These are phyloP conservation scores for Apiosordaria backusii DNA, from an alignment of 495 filamentous ascomycete species.

Conservation along the genomic window DNA sequence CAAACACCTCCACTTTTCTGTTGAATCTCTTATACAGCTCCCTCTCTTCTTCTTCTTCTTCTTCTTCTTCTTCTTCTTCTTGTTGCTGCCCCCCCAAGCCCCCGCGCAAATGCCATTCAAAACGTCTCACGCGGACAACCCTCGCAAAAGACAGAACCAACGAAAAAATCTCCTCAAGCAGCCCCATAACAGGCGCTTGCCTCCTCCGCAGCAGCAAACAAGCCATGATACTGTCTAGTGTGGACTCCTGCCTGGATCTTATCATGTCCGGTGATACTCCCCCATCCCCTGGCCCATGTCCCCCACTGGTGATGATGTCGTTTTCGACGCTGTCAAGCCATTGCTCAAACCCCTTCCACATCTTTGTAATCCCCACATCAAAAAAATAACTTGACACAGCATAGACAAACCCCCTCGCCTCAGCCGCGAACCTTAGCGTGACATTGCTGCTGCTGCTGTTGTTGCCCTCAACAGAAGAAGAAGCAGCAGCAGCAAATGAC, in stretches of 20 bases:
- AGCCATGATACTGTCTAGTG: slow-evolving; percentile 77
- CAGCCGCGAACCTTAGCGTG: slow-evolving; percentile 62
- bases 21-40: slow-evolving; percentile 60
- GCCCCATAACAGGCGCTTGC: slow-evolving; percentile 64
- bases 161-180: slow-evolving; percentile 75
- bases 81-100: neutral
- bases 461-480: too few relatives aligned
- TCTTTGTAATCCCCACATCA: slow-evolving; percentile 64
- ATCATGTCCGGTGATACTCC: slow-evolving; percentile 58
- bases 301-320: slow-evolving; percentile 28
- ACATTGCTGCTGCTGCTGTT: slow-evolving; percentile 38
- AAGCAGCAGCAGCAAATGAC: slow-evolving; percentile 2
- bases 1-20: slow-evolving; percentile 66
- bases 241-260: slow-evolving; percentile 65
- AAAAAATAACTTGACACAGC: slow-evolving; percentile 71
- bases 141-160: slow-evolving; percentile 65
- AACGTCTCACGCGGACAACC: slow-evolving; percentile 22
- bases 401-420: slow-evolving; percentile 73
- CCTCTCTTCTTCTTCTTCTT: slow-evolving; percentile 37
- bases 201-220: slow-evolving; percentile 65
- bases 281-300: neutral
- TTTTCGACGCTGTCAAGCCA: slow-evolving; percentile 62
- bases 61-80: slow-evolving; percentile 34
- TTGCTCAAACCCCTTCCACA: slow-evolving; percentile 66
- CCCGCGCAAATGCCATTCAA: slow-evolving; percentile 14